Base-by-base conservation (phyloP, 257 asterid species). In the Ocimum tenuiflorum region DNA sequence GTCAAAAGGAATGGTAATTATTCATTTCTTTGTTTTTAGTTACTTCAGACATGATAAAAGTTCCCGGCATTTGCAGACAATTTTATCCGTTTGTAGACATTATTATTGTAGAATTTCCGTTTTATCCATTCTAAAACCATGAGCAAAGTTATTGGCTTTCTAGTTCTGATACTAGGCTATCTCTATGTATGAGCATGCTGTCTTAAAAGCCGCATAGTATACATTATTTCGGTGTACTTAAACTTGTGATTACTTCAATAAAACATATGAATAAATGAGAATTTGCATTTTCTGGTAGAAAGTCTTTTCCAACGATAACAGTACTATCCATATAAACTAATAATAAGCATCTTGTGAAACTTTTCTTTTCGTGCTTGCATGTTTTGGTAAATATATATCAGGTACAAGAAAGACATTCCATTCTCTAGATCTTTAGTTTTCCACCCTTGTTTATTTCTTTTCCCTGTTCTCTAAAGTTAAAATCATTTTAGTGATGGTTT, bases 1-100 rank as follows among this genome's bases (percentile, higher is more conserved):
- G 95, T 85, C 59, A 85, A 77, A 81, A 94, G 75, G 76, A 90
- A 85, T 29, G 95, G 97, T 85, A 88, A 60, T 46, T 31, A 4
- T 45, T 51, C 11, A 43, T 62, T 62, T 70, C 36, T 23, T 60
- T 70, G 29, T 68, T 72, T 60, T 77, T 53, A 13, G 4, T 59
- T 49, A 9, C 53, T 60, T 12, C 29, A 18, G n/a, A 18, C 56
- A 48, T 42, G 5, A 5, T 75, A 14, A 31, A 19, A 12, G 1
- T 11, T 29, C 65, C 36, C 50, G 22, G 65, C 46, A 14, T 61
- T 55, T 23, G 20, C 23, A 54, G 67, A 38, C 31, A n/a, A n/a
- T n/a, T 38, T 60, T 41, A n/a, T n/a, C n/a, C n/a, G n/a, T n/a
- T n/a, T n/a, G n/a, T n/a, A n/a, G n/a, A n/a, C n/a, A n/a, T n/a